These are phyloP conservation scores for Aspergillus incahuasiensis DNA, from an alignment of 495 filamentous ascomycete genomes.

Conservation along the genomic window DNA sequence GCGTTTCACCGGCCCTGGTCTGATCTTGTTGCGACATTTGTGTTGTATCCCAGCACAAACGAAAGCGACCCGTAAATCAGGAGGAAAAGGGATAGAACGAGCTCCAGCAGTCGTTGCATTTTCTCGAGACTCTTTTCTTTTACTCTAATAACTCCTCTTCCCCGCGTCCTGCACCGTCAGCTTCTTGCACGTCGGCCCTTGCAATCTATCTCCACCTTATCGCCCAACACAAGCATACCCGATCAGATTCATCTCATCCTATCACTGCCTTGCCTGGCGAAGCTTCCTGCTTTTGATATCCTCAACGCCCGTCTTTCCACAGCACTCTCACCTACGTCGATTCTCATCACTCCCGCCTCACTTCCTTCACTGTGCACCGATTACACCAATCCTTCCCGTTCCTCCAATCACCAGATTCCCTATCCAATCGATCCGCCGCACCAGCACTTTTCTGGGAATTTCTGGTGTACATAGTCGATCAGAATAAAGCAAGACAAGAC, in stretches of 20 bases:
- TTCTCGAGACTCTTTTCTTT: slow-evolving; percentile 15
- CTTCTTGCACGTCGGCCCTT: slow-evolving; percentile 20
- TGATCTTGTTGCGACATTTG: slow-evolving; percentile 3
- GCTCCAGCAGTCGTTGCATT: slow-evolving; percentile 11
- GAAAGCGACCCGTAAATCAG: slow-evolving; percentile 17
- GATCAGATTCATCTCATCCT: slow-evolving; percentile 21
- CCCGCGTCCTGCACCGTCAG: slow-evolving; percentile 20
- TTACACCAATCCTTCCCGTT: slow-evolving; percentile 31
- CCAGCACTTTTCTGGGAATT: slow-evolving; percentile 90
- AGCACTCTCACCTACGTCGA: slow-evolving; percentile 29
- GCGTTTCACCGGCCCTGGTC: neutral
- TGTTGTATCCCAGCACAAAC: slow-evolving; percentile 11
- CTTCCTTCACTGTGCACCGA: slow-evolving; percentile 32
- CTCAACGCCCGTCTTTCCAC: slow-evolving; percentile 24
- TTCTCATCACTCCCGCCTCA: slow-evolving; percentile 27
- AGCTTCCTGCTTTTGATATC: slow-evolving; percentile 16
- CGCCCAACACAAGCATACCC: slow-evolving; percentile 24
- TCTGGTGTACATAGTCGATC: slow-evolving; percentile 84
- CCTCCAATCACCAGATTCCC: slow-evolving; percentile 43
- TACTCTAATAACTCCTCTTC: slow-evolving; percentile 13
- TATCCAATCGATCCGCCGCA: slow-evolving; percentile 50
- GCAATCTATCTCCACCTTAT: slow-evolving; percentile 13
- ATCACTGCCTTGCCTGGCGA: slow-evolving; percentile 24
- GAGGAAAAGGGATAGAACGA: slow-evolving; percentile 16
- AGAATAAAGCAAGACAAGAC: slow-evolving; percentile 41